Percentiles rank a stretch among this genome's conserved stretches.
phyloP scores from a whole-genome alignment of 345 rosid species.

The Cochlearia excelsa region DNA sequence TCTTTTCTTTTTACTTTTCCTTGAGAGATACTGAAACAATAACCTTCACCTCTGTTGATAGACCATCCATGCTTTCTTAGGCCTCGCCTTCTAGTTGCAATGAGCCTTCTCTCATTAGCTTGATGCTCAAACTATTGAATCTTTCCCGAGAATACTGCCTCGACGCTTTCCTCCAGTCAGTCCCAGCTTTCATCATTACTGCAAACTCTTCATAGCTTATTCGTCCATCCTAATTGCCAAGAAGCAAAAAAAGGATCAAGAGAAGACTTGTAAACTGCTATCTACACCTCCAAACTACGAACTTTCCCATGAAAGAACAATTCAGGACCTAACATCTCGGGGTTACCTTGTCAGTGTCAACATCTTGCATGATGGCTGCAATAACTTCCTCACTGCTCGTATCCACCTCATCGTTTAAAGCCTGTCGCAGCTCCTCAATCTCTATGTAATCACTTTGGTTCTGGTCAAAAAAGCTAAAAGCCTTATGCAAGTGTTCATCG shows the following conservation, averaged over 20 bases:
- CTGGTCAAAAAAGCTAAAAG: conserved; percentile 78
- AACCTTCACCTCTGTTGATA: conserved; percentile 12
- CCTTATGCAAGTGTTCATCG: conserved; percentile 90
- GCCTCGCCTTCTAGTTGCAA: conserved; percentile 40
- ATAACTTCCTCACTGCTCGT: conserved; percentile 66
- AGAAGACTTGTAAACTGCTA: conserved; percentile 66
- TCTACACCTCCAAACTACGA: too few relatives aligned
- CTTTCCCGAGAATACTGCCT: conserved; percentile 83
- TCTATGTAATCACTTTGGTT: conserved; percentile 82
- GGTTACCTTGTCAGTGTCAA: conserved; percentile 92
- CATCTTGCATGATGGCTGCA: conserved; percentile 87
- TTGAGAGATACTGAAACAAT: conserved; percentile 24
- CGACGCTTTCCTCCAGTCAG: conserved; percentile 76
- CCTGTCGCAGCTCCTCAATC: conserved; percentile 72
- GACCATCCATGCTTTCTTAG: conserved; percentile 11
- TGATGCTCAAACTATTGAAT: conserved; percentile 79
- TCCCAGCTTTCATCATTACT: conserved; percentile 90
- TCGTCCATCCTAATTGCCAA: conserved; percentile 87
- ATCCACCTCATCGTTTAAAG: conserved; percentile 63
- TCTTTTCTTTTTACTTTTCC: too few relatives aligned
- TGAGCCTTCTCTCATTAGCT: conserved; percentile 72
- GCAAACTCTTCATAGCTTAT: conserved; percentile 87
- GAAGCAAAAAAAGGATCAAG: too few relatives aligned
- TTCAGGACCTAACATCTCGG: too few relatives aligned
- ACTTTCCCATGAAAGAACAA: too few relatives aligned